Percentiles rank a stretch among this genome's conserved stretches.
phyloP scores from a whole-genome alignment of 2,329 filamentous ascomycete species.

The Ambrosiella beaveri region DNA sequence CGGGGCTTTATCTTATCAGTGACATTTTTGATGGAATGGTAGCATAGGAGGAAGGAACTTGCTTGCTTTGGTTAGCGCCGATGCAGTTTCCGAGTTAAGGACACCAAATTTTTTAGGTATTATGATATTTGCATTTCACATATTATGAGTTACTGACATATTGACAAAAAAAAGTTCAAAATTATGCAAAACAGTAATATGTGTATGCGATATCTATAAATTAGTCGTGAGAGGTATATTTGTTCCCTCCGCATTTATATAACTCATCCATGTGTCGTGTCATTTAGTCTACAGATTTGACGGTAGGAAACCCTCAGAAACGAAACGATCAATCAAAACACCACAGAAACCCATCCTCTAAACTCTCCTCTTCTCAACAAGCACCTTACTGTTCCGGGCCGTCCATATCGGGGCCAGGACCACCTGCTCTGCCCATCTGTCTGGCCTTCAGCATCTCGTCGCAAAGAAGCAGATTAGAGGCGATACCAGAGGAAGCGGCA shows the following conservation, averaged over 20 bases:
- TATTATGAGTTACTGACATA: background rate
- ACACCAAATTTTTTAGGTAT: background rate
- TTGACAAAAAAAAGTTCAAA: background rate
- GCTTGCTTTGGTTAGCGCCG: background rate
- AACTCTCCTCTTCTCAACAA: slow-evolving; percentile 2
- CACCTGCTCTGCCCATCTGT: slow-evolving; percentile 64
- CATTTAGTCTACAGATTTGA: slow-evolving; percentile 13
- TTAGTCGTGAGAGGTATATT: slow-evolving; percentile 4
- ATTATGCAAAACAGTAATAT: background rate
- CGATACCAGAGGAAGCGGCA: slow-evolving; percentile 85
- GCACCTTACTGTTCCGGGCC: slow-evolving; percentile 35
- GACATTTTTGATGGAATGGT: background rate
- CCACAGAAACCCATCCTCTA: background rate
- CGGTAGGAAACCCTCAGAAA: slow-evolving; percentile 5
- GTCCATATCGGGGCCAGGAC: slow-evolving; percentile 48
- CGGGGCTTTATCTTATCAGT: slow-evolving; percentile 20
- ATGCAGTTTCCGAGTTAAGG: background rate
- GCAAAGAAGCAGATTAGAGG: slow-evolving; percentile 83
- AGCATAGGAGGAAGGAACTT: background rate
- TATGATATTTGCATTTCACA: background rate
- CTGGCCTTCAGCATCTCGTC: slow-evolving; percentile 95
- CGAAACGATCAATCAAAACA: slow-evolving; percentile 4
- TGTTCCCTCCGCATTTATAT: slow-evolving; percentile 4
- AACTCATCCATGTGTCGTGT: slow-evolving; percentile 10
- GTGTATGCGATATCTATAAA: slow-evolving; percentile 7